Evolutionary conservation across 1,139 yeast genomes (phyloP), one percentile per base, ranked within the genome.

Genomic region (Saccharomycopsis hybrid): DNA sequence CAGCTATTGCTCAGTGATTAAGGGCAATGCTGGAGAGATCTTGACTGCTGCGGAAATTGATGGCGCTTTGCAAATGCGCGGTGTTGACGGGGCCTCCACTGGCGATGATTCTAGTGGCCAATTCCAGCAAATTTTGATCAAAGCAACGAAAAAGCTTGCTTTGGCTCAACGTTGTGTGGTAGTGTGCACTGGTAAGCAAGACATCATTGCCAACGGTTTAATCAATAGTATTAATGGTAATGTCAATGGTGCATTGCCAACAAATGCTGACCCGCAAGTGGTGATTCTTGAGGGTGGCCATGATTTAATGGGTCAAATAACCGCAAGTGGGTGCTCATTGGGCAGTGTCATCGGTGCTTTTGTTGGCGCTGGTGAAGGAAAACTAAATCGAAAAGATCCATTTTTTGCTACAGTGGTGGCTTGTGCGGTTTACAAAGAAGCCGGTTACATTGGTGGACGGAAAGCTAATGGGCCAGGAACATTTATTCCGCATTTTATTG

Each of bases 11-110:
- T 68, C 85, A 1, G 89, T 88, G 18, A 81, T 89, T 57, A 88
- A 90, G 64, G 97, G 96, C 1, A 90, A 90, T 60, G 76, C 79
- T 9, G 89, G 94, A n/a, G 97, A 90, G 60, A 84, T 90, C 11
- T 61, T 74, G 54, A 68, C 78, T 0, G 62, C 75, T 9, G 74
- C 77, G 0, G 67, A 68, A 1, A 59, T 68, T 1, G 63, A 65
- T 3, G 18, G 18, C 18, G 18, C 18, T 18, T 61, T 68, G 33
- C 8, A 32, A 8, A 85, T 85, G 90, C 74, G 78, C 55, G 97
- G 97, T 18, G 94, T 85, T 4, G 95, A 86, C 61, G 18, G 18
- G 18, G 18, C 18, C 18, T 18, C 18, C 18, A 18, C 18, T 18
- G 18, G 18, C 18, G 18, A 18, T 18, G 18, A 18, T 18, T 18